phyloP scores from a whole-genome alignment of 805 yeast species.

The Zygotorulaspora florentina region DNA sequence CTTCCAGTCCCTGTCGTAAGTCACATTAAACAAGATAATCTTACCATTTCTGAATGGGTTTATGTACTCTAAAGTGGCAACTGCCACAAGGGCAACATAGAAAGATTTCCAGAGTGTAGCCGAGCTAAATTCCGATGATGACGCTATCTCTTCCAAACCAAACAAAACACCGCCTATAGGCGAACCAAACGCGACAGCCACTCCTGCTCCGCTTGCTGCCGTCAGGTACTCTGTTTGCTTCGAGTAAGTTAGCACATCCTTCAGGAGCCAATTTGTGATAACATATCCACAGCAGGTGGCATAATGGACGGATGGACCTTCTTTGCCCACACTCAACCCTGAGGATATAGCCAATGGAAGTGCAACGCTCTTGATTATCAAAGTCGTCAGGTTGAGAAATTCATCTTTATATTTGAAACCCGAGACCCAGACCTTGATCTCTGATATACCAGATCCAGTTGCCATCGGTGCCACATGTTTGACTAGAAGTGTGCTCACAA shows the following conservation, averaged over 20 bases:
- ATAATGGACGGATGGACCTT: slow-evolving; percentile 97
- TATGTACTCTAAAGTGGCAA: slow-evolving; percentile 68
- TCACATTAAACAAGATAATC: slow-evolving; percentile 87
- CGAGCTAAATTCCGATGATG: slow-evolving; percentile 64
- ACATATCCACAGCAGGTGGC: slow-evolving; percentile 93
- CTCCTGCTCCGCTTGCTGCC: slow-evolving; percentile 97
- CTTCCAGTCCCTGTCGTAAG: slow-evolving; percentile 82
- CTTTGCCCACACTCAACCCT: slow-evolving; percentile 92
- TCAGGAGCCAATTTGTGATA: slow-evolving; percentile 52
- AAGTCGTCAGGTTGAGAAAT: slow-evolving; percentile 69
- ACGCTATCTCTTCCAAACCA: slow-evolving; percentile 78
- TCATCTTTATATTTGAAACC: slow-evolving; percentile 75
- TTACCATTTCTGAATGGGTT: slow-evolving; percentile 96
- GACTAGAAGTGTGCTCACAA: slow-evolving; percentile 64
- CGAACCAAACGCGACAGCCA: slow-evolving; percentile 95
- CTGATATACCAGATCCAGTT: slow-evolving; percentile 97
- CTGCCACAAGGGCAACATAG: slow-evolving; percentile 86
- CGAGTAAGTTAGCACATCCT: slow-evolving; percentile 34
- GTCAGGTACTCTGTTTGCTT: slow-evolving; percentile 47
- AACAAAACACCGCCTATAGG: slow-evolving; percentile 97
- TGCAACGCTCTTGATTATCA: slow-evolving; percentile 70
- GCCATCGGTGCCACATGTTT: slow-evolving; percentile 77
- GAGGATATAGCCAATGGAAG: slow-evolving; percentile 90
- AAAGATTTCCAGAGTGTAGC: slow-evolving; percentile 87
- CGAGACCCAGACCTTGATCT: slow-evolving; percentile 87